phyloP scores from a whole-genome alignment of 1,284 basidiomycete genomes.

The Cryptococcus sp. region DNA sequence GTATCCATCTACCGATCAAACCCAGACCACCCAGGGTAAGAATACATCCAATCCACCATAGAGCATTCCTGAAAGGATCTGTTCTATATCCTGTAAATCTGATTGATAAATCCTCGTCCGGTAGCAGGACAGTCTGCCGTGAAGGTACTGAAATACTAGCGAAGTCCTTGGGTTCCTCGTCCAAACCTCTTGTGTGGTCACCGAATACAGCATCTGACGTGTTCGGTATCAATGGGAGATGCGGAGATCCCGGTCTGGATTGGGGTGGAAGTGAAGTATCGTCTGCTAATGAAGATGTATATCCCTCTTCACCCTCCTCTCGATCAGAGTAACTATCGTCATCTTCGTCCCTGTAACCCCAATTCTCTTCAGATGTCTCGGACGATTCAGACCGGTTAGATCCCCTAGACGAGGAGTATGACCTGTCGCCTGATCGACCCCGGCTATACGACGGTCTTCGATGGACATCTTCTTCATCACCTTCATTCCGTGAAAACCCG shows the following conservation, averaged over 20 bases:
- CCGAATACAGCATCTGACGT: slow-evolving; percentile 45
- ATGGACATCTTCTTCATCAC: slow-evolving; percentile 16
- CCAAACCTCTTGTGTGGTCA: slow-evolving; percentile 19
- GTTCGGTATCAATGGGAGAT: slow-evolving; percentile 39
- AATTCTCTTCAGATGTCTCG: slow-evolving; percentile 31
- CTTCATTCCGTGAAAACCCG: slow-evolving; percentile 30
- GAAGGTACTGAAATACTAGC: slow-evolving; percentile 30
- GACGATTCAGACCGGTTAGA: slow-evolving; percentile 13
- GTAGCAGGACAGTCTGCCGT: slow-evolving; percentile 77
- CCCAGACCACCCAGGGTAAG: slow-evolving; percentile 70
- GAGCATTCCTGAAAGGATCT: slow-evolving; percentile 58
- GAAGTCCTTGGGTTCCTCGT: slow-evolving; percentile 38
- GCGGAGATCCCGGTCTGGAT: slow-evolving; percentile 41
- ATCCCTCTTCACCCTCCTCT: slow-evolving; percentile 35
- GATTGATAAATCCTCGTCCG: slow-evolving; percentile 86
- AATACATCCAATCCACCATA: slow-evolving; percentile 71
- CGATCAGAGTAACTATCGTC: slow-evolving; percentile 31
- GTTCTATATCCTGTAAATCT: slow-evolving; percentile 86
- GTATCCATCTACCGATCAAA: slow-evolving; percentile 89
- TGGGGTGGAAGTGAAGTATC: slow-evolving; percentile 47
- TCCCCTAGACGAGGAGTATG: slow-evolving; percentile 13
- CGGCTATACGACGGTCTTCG: slow-evolving; percentile 13
- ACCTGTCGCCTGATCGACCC: slow-evolving; percentile 17
- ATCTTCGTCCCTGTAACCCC: slow-evolving; percentile 44
- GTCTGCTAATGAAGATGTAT: slow-evolving; percentile 46